Percentiles rank a stretch among this genome's conserved stretches.
Evolutionary conservation across 805 yeast species (phyloP).

Genomic region (Candida suzukii): DNA sequence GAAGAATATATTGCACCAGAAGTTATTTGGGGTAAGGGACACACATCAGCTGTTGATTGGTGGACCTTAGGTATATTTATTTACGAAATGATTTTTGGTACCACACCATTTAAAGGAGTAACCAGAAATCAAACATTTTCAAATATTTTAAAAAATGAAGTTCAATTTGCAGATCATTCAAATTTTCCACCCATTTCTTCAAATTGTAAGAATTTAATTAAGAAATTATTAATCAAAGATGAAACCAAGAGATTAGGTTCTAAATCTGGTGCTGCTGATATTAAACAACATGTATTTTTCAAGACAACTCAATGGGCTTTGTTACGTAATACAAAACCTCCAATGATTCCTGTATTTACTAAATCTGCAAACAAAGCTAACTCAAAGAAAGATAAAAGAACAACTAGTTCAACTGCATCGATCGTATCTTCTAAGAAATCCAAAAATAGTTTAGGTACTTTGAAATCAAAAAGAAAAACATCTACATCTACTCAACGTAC

Average conservation of each 20-base stretch:
- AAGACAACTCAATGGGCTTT: constrained; percentile 94
- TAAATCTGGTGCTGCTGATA: constrained; percentile 90
- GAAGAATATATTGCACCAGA: constrained; percentile 99
- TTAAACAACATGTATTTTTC: constrained; percentile 86
- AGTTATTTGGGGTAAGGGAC: constrained; percentile 95
- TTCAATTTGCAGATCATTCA: constrained; percentile 60
- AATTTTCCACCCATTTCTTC: constrained; percentile 51
- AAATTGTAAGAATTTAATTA: constrained; percentile 70
- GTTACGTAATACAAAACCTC: constrained; percentile 87
- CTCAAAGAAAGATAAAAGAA: not conserved
- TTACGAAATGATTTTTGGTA: constrained; percentile 92
- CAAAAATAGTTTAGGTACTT: constrained; percentile 44
- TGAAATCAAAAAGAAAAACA: constrained; percentile 27
- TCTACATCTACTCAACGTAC: constrained; percentile 18
- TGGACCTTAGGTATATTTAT: constrained; percentile 95
- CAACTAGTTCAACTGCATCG: not conserved
- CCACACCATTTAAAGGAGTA: constrained; percentile 93
- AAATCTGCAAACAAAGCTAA: not conserved
- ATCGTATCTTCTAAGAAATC: constrained; percentile 15
- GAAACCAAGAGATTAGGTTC: constrained; percentile 87
- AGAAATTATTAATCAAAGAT: constrained; percentile 79
- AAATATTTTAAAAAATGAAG: constrained; percentile 78
- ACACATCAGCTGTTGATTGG: constrained; percentile 98
- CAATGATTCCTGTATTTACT: constrained; percentile 79
- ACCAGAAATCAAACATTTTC: constrained; percentile 87